Base-by-base conservation (phyloP, 1,284 basidiomycete genomes). In the Pholiota adiposa region DNA sequence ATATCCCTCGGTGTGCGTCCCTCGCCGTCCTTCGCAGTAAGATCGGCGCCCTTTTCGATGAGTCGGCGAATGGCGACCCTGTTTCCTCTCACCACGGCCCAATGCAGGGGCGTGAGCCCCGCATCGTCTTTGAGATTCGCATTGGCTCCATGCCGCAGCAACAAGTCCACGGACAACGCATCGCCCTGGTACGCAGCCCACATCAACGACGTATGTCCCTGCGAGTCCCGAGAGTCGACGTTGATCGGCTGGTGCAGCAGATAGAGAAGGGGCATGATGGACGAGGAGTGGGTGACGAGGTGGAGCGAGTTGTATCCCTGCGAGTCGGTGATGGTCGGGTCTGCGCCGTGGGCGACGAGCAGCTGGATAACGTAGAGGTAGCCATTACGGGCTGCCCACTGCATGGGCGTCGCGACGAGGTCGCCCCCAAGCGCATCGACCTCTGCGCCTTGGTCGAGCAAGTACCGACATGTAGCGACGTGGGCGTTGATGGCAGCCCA, bases 121-220 rank as follows among this genome's bases (percentile, higher is more conserved):
- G 85, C 77, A 63, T 93, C 89, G 72, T 99, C 97, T 40, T 83
- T 83, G 4, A 89, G 77, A 62, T 87, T 86, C 0, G 90, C 81
- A 57, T 87, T 90, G 2, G 96, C 94, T 7, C 95, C 95, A 66
- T 97, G 93, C 58, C 90, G 87, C 54, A 99, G 83, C 18, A 99
- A 77, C 33, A 99, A 77, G 63, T 98, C 94, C 2, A 99, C 94
- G 0, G 93, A 96, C 21, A 99, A 85, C 1, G 94, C 96, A 70
- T 99, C 97, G 46, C 97, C 97, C 73, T 99, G 97, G 77, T 98
- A 99, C 3, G 96, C 94, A 1, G 97, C 97, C 97, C 97, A 99
- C 94, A 98, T 98, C 55, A 99, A 83, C 0, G 94, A 85, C 0
- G 97, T 98, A 71, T 99, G 97, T 0, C 97, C 97, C 69, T 96